Conservation (phyloP, 768 basidiomycete genomes). For the Leccinum rimulosum region DNA sequence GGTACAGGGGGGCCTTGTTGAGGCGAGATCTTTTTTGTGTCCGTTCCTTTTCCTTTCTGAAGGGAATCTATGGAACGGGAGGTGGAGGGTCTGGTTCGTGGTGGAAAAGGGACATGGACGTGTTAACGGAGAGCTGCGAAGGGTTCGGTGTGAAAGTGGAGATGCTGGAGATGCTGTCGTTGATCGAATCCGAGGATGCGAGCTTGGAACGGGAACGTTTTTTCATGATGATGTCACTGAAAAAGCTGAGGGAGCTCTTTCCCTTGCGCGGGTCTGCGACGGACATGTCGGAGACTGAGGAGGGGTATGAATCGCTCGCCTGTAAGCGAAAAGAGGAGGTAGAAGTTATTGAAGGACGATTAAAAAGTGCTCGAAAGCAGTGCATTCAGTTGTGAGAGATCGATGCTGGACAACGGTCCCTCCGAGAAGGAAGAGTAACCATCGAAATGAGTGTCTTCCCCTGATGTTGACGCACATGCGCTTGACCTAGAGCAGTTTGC, state of each 20-base stretch:
- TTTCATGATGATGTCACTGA: constrained; percentile 40
- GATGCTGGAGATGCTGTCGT: constrained; percentile 29
- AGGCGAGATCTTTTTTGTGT: constrained; percentile 1
- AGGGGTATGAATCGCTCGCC: constrained; percentile 26
- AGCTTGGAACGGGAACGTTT: constrained; percentile 40
- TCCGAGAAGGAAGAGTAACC: too few relatives aligned
- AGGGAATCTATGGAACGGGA: constrained; percentile 5
- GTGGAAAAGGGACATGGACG: constrained; percentile 13
- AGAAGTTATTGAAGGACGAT: constrained; percentile 33
- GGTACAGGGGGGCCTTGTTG: background rate
- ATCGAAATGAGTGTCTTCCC: too few relatives aligned
- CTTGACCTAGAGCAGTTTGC: too few relatives aligned
- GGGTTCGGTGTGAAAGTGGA: constrained; percentile 39
- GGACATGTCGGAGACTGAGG: constrained; percentile 36
- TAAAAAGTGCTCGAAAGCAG: constrained; percentile 3
- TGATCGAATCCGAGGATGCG: constrained; percentile 33
- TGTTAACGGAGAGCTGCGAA: constrained; percentile 26
- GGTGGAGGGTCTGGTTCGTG: background rate
- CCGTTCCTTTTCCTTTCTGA: constrained; percentile 35
- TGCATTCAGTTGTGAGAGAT: too few relatives aligned
- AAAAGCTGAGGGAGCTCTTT: constrained; percentile 44
- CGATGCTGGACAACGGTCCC: too few relatives aligned
- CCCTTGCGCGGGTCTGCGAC: constrained; percentile 41
- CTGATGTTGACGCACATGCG: too few relatives aligned
- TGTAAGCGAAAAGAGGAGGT: constrained; percentile 30